A percentile compares a stretch with the other conserved stretches of the same genome.
Conservation (phyloP, 805 yeast genomes). For the Teunomyces lycoperdinae region DNA sequence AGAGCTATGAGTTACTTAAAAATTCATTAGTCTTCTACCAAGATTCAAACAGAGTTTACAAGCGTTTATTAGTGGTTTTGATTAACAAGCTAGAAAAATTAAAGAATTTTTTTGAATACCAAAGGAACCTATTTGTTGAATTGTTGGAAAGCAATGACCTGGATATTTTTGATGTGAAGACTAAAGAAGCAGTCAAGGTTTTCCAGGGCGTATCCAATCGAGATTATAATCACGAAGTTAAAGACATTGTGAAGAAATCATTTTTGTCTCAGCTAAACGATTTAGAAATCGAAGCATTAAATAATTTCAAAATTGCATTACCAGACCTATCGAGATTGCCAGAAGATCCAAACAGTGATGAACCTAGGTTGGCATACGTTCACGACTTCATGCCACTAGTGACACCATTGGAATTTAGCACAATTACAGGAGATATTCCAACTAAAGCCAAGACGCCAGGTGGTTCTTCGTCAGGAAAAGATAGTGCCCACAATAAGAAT, state of each 20-base stretch:
- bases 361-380: conserved; percentile 13
- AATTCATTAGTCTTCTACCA: conserved; percentile 32
- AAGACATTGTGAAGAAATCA: conserved; percentile 21
- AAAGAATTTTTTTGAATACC: conserved; percentile 37
- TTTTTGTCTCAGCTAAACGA: conserved; percentile 6
- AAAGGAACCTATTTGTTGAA: conserved; percentile 25
- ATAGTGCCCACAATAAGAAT: conserved; percentile 14
- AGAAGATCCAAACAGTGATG: not conserved
- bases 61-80: conserved; percentile 25
- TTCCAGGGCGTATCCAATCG: conserved; percentile 23
- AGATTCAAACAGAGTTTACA: conserved; percentile 35
- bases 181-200: conserved; percentile 26
- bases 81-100: conserved; percentile 37
- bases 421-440: conserved; percentile 40
- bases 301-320: not conserved
- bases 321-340: not conserved
- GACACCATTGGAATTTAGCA: conserved; percentile 34
- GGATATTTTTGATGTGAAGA: conserved; percentile 18
- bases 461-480: conserved; percentile 14
- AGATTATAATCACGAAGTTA: conserved; percentile 29
- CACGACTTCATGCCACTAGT: conserved; percentile 44
- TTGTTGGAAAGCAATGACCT: conserved; percentile 15
- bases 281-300: conserved; percentile 1
- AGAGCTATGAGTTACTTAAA: conserved; percentile 32
- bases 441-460: conserved; percentile 18